These are phyloP conservation scores for Gautieria morchelliformis DNA, from an alignment of 768 basidiomycete species.

Conservation along the genomic window DNA sequence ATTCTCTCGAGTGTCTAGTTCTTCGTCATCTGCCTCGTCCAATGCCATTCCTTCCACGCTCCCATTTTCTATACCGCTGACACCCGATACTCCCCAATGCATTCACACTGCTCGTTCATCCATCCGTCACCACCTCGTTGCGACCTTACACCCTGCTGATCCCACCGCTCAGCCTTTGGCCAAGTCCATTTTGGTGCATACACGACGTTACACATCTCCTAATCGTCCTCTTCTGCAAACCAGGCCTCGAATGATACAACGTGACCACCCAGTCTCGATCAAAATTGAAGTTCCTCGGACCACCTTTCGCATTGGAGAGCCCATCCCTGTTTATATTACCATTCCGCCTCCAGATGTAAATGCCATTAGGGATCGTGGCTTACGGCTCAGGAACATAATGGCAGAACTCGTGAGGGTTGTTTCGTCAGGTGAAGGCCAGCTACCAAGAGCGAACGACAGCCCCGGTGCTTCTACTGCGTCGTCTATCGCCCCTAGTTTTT, in stretches of 20 bases:
- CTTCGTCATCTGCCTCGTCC: constrained; percentile 17
- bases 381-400: constrained; percentile 72
- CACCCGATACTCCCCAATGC: constrained; percentile 73
- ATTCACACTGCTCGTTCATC: constrained; percentile 68
- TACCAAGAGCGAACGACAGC: not conserved
- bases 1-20: constrained; percentile 32
- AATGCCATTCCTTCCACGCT: constrained; percentile 46
- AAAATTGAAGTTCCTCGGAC: constrained; percentile 65
- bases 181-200: constrained; percentile 58
- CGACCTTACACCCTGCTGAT: constrained; percentile 43
- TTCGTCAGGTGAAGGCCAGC: not conserved
- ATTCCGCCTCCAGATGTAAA: constrained; percentile 66
- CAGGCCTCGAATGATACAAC: constrained; percentile 19
- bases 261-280: constrained; percentile 57
- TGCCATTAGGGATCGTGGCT: constrained; percentile 56
- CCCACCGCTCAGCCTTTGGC: constrained; percentile 25
- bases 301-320: constrained; percentile 61
- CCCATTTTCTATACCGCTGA: constrained; percentile 76
- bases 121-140: constrained; percentile 60
- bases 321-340: constrained; percentile 71
- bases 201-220: constrained; percentile 61
- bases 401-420: constrained; percentile 61
- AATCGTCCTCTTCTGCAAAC: constrained; percentile 43
- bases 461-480: not conserved
- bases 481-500: constrained; percentile 3